phyloP scores from a whole-genome alignment of 176 grass and related monocot species.

The Rhynchospora tenuis region DNA sequence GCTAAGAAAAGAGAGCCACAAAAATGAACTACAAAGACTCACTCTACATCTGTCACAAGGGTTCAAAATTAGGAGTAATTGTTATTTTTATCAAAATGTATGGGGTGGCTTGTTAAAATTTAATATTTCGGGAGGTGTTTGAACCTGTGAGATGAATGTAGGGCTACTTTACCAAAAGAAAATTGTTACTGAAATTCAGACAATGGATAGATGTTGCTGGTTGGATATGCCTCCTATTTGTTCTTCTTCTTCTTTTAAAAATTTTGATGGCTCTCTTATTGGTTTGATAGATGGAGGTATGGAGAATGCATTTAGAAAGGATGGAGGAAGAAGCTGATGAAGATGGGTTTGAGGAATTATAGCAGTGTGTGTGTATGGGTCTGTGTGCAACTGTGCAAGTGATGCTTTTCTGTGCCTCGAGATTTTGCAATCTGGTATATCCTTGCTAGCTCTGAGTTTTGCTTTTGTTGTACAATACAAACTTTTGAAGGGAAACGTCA shows the following conservation, averaged over 20 bases:
- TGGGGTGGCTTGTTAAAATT: no score
- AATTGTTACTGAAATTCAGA: not conserved
- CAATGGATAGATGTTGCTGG: not conserved
- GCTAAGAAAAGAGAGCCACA: not conserved
- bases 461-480: not conserved
- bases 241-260: no score
- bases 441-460: not conserved
- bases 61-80: no score
- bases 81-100: no score
- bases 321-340: conserved; percentile 54
- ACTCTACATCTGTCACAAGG: no score
- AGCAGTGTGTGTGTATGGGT: not conserved
- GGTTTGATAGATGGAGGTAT: conserved; percentile 51
- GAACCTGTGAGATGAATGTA: no score
- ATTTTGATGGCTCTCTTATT: not conserved
- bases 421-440: not conserved
- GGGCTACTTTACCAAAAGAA: not conserved
- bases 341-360: conserved; percentile 72
- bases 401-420: not conserved
- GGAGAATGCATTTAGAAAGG: conserved; percentile 48
- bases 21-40: not conserved
- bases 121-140: no score
- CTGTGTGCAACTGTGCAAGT: not conserved
- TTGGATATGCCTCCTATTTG: not conserved
- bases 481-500: not conserved